Percentiles rank a stretch among this genome's conserved stretches.
These are phyloP conservation scores for Penicillium sp. DNA, from an alignment of 2,329 filamentous ascomycete species.

Conservation along the genomic window DNA sequence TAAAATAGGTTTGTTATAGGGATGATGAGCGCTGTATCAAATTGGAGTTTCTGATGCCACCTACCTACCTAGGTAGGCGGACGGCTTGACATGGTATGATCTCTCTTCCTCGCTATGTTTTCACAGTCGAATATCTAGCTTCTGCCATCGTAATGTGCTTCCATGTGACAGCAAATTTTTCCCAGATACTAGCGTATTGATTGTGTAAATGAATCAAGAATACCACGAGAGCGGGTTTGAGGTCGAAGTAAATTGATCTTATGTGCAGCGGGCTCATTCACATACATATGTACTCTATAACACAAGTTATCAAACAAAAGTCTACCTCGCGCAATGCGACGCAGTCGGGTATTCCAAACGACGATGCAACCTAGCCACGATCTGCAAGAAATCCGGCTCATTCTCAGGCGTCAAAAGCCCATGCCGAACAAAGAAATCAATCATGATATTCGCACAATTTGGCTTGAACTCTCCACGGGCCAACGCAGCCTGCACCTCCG, in stretches of 20 bases:
- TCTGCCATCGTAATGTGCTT: too few species aligned
- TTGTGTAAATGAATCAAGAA: background rate
- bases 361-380: conserved; percentile 72
- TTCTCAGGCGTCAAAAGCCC: conserved; percentile 75
- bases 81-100: too few species aligned
- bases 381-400: conserved; percentile 75
- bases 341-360: conserved; percentile 76
- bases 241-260: background rate
- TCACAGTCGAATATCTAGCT: too few species aligned
- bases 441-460: conserved; percentile 78
- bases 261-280: background rate
- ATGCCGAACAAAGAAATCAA: conserved; percentile 89
- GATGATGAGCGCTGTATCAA: background rate
- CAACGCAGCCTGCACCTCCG: conserved; percentile 71
- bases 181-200: background rate
- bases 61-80: too few species aligned
- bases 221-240: too few species aligned
- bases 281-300: background rate
- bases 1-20: background rate
- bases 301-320: background rate
- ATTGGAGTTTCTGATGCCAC: background rate
- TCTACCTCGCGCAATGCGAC: conserved; percentile 26
- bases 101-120: too few species aligned
- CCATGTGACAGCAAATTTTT: too few species aligned
- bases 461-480: conserved; percentile 80